Conservation (phyloP, 176 grass and related monocot species). For the Hsuehochloa calcarea region DNA sequence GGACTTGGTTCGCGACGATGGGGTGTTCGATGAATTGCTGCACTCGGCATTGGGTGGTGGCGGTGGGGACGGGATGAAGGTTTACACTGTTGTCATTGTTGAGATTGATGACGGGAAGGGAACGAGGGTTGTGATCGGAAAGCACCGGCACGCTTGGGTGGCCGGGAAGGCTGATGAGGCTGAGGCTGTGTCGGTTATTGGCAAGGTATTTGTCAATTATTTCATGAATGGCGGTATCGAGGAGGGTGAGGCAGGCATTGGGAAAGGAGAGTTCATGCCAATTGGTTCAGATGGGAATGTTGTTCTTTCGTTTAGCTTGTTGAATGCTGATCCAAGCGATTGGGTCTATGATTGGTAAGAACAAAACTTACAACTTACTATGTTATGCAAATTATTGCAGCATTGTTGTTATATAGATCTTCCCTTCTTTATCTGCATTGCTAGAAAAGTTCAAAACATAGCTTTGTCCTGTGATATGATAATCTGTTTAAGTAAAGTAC, state of each 20-base stretch:
- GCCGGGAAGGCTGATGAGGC: conserved; percentile 46
- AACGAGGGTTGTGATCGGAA: conserved; percentile 56
- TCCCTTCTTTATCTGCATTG: neutral
- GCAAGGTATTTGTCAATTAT: conserved; percentile 64
- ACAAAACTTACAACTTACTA: neutral
- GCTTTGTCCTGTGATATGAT: neutral
- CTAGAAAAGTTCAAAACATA: neutral
- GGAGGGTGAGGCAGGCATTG: conserved; percentile 47
- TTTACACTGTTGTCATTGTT: conserved; percentile 70
- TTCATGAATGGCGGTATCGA: conserved; percentile 66
- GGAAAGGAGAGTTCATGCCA: conserved; percentile 86
- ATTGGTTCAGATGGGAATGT: conserved; percentile 84
- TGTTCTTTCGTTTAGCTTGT: conserved; percentile 83
- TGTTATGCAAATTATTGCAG: neutral
- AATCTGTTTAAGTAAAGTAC: neutral
- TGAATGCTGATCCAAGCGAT: conserved; percentile 80
- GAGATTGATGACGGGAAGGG: conserved; percentile 35
- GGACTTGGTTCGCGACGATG: conserved; percentile 35
- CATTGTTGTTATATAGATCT: neutral
- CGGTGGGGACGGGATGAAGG: conserved; percentile 28
- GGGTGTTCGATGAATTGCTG: conserved; percentile 75
- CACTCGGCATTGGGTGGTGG: conserved; percentile 35
- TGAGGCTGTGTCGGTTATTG: conserved; percentile 36
- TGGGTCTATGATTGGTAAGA: conserved; percentile 93
- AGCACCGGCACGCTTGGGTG: conserved; percentile 87